These are phyloP conservation scores for Tripterygium wilfordii DNA, from an alignment of 177 flowering plant species.

Conservation along the genomic window DNA sequence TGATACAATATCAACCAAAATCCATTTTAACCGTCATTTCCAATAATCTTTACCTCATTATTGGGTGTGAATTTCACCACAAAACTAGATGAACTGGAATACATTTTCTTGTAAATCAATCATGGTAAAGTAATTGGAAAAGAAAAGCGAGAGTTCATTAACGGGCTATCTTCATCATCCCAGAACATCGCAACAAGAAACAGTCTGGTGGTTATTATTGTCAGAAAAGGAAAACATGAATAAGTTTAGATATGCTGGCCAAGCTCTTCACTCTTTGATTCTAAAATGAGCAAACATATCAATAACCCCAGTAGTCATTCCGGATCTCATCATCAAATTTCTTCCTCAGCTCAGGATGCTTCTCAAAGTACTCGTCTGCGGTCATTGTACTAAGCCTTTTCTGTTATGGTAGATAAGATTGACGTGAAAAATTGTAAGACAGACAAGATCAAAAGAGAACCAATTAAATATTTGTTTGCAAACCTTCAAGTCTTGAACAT, in stretches of 20 bases:
- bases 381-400: constrained; percentile 88
- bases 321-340: constrained; percentile 92
- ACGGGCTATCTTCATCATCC: too few relatives aligned
- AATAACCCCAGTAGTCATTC: constrained; percentile 92
- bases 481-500: constrained; percentile 88
- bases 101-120: too few relatives aligned
- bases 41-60: too few relatives aligned
- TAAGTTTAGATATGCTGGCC: constrained; percentile 1
- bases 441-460: neutral
- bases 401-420: constrained; percentile 31
- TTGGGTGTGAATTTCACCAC: too few relatives aligned
- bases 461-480: too few relatives aligned
- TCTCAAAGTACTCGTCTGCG: constrained; percentile 86
- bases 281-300: constrained; percentile 5
- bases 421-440: constrained; percentile 1
- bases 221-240: neutral
- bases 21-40: too few relatives aligned
- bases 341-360: constrained; percentile 91
- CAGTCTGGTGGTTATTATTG: constrained; percentile 8
- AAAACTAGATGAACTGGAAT: too few relatives aligned
- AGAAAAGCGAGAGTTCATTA: too few relatives aligned
- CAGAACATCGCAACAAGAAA: too few relatives aligned
- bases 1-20: too few relatives aligned
- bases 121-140: too few relatives aligned
- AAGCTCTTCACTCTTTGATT: too few relatives aligned